These are phyloP conservation scores for Penicillium sp. DNA, from an alignment of 2,329 filamentous ascomycete species.

Conservation along the genomic window DNA sequence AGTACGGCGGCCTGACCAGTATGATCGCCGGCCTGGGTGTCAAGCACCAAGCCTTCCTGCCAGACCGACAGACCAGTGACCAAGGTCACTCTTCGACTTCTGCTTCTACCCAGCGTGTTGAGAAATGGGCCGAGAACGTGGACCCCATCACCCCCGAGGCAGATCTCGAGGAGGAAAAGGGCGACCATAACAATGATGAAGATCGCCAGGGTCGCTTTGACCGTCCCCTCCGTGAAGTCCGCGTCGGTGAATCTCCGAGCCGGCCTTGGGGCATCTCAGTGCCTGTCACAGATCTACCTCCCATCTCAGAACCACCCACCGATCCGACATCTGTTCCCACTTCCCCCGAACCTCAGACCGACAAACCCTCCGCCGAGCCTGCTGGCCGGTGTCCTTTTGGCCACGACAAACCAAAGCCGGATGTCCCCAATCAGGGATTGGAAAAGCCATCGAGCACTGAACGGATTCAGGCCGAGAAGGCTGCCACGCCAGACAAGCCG, in stretches of 20 bases:
- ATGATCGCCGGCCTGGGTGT: constrained; percentile 90
- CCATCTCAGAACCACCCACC: constrained; percentile 31
- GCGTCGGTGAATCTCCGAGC: constrained; percentile 90
- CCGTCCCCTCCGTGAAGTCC: constrained; percentile 76
- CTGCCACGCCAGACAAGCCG: not conserved
- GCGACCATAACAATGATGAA: constrained; percentile 56
- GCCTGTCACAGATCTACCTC: constrained; percentile 51
- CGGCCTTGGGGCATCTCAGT: constrained; percentile 89
- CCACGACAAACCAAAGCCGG: constrained; percentile 23
- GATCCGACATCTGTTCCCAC: constrained; percentile 19
- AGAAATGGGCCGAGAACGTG: constrained; percentile 80
- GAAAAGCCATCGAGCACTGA: constrained; percentile 7
- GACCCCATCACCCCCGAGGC: constrained; percentile 48
- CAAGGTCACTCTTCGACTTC: constrained; percentile 31
- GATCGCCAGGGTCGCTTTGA: constrained; percentile 74
- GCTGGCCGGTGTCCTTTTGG: constrained; percentile 38
- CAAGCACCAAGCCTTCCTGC: constrained; percentile 84
- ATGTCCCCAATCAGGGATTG: constrained; percentile 8
- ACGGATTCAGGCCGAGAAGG: not conserved
- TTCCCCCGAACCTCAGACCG: constrained; percentile 18
- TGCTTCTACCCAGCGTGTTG: constrained; percentile 66
- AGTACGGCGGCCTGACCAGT: constrained; percentile 85
- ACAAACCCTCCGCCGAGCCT: constrained; percentile 16
- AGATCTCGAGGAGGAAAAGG: constrained; percentile 41
- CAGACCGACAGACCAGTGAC: constrained; percentile 43